Evolutionary conservation across 352 stramenopile genomes (phyloP), one percentile per base, ranked within the genome.

Genomic region (Globisporangium paroecandrum): DNA sequence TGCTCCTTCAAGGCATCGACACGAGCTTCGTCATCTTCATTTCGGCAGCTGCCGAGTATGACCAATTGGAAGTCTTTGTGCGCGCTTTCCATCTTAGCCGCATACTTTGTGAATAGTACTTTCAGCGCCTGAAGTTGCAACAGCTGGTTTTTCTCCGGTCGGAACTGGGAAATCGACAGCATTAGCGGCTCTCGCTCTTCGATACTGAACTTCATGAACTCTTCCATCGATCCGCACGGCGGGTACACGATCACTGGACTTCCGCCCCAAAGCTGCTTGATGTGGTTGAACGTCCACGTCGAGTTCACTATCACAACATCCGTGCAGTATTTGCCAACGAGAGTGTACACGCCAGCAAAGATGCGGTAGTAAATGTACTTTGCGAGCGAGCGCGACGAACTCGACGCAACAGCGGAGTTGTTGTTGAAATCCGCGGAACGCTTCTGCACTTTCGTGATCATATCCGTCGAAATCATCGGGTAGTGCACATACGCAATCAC

Each of bases 391-490:
- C 91, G 83, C 4, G 88, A 71, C 20, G 79, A 68, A 64, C 87
- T 98, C 12, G 70, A 65, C 6, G 95, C 83, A 34, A 99, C 93
- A 7, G 78, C 66, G 12, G 80, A 58, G 55, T 92, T 70, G 74
- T 99, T 99, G 81, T 99, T 99, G 77, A 99, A 99, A 15, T 87
- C 84, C 4, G 93, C 76, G 43, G 88, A 74, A 43, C 93, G 91
- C 63, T 98, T 82, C 69, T 89, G 90, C 6, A 99, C 97, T 43
- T 96, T 85, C 41, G 74, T 68, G 41, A 99, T 92, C 98, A 99
- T 99, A 71, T 99, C 97, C 38, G 93, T 98, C 58, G 91, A 99
- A 71, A 99, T 99, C 65, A 98, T 99, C 8, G 98, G 98, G 85
- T 99, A 99, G 85, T 99, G 98, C 29, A 98, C 96, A 86, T 99